Conservation (phyloP, 139 green algal species). For the Micromonas pusilla region DNA sequence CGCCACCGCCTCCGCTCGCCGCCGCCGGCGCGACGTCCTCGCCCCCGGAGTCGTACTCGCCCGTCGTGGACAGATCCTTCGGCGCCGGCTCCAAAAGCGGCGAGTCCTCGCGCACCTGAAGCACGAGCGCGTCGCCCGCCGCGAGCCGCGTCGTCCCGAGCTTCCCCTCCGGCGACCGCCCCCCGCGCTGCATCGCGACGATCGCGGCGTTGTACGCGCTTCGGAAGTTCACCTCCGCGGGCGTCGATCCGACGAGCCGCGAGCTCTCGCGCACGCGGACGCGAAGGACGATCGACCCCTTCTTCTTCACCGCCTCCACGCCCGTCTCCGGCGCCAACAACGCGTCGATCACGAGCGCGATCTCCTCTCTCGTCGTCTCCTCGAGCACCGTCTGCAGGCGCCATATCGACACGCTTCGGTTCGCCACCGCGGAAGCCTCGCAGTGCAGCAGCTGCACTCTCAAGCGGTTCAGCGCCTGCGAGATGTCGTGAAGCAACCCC, state of each 20-base stretch:
- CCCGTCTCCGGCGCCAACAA: constrained; percentile 9
- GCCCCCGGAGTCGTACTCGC: no score
- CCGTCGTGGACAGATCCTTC: background rate
- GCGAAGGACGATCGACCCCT: background rate
- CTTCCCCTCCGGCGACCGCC: background rate
- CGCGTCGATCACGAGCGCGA: background rate
- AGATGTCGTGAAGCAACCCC: constrained; percentile 19
- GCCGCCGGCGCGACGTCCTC: no score
- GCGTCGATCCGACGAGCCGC: constrained; percentile 5
- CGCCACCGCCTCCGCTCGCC: no score
- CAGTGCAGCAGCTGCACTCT: constrained; percentile 13
- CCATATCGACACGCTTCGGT: background rate
- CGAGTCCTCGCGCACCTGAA: background rate
- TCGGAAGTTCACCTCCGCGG: constrained; percentile 7
- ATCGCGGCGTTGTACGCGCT: constrained; percentile 22
- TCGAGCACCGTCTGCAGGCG: background rate
- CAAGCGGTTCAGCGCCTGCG: constrained; percentile 11
- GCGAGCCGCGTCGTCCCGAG: background rate
- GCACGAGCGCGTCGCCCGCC: constrained; percentile 1
- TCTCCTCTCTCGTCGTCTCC: constrained; percentile 16
- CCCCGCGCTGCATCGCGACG: constrained; percentile 10
- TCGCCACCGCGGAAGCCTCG: background rate
- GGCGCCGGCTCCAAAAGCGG: background rate
- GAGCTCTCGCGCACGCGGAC: background rate
- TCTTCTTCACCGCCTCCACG: constrained; percentile 3